These are phyloP conservation scores for Candida argentea DNA, from an alignment of 805 yeast genomes.

Conservation along the genomic window DNA sequence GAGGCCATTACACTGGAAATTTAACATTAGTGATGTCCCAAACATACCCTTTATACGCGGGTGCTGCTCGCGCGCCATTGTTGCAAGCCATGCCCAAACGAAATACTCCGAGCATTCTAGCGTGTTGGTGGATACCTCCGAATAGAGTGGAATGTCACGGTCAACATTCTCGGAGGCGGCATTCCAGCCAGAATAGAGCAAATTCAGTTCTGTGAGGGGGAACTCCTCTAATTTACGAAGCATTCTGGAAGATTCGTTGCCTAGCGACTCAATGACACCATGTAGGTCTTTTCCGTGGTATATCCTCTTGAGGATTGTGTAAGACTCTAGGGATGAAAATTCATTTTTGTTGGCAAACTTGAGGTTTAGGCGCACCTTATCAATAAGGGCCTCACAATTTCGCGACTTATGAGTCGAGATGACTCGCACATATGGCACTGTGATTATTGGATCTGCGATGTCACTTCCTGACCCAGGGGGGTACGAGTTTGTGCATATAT, in stretches of 20 bases:
- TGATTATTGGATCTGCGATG: constrained; percentile 27
- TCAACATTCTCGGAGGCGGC: constrained; percentile 6
- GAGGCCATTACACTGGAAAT: constrained; percentile 69
- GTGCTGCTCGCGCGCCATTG: constrained; percentile 67
- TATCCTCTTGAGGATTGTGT: constrained; percentile 59
- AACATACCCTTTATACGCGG: constrained; percentile 53
- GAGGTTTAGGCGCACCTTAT: constrained; percentile 39
- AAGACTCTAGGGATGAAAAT: constrained; percentile 70
- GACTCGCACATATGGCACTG: constrained; percentile 56
- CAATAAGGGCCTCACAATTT: constrained; percentile 49
- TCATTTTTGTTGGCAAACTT: constrained; percentile 60
- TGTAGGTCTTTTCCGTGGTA: constrained; percentile 46
- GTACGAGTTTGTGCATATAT: constrained; percentile 56
- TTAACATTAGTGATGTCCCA: constrained; percentile 76
- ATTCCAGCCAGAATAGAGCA: constrained; percentile 31
- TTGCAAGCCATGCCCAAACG: constrained; percentile 86
- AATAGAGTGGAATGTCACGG: constrained; percentile 27
- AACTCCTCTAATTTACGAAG: constrained; percentile 29
- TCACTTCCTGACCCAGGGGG: constrained; percentile 51
- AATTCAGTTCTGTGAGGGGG: constrained; percentile 25
- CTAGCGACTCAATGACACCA: constrained; percentile 53
- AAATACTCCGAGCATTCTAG: constrained; percentile 78
- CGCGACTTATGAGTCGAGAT: constrained; percentile 40
- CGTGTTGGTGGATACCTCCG: constrained; percentile 36
- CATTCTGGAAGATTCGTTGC: constrained; percentile 63